phyloP scores from a whole-genome alignment of 306 rosid species.

The Senna tora region DNA sequence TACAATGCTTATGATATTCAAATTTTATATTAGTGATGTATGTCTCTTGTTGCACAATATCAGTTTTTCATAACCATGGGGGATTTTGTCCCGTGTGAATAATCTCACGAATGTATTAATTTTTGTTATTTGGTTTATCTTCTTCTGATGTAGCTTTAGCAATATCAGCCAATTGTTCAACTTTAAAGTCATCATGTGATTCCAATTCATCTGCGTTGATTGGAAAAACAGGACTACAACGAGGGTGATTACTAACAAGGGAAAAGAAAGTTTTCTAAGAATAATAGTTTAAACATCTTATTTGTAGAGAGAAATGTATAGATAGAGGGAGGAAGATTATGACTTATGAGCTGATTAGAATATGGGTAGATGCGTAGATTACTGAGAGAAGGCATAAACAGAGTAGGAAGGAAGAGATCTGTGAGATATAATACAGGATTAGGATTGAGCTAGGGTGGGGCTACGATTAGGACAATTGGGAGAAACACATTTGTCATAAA shows the following conservation, averaged over 20 bases:
- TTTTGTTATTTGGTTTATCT: constrained; percentile 1
- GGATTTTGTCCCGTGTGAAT: not conserved
- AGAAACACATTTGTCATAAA: too few relatives aligned
- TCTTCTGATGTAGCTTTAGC: not conserved
- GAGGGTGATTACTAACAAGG: constrained; percentile 24
- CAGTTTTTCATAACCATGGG: constrained; percentile 1
- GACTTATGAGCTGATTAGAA: constrained; percentile 15
- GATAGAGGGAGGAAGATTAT: constrained; percentile 14
- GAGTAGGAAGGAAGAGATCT: too few relatives aligned
- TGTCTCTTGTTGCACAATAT: constrained; percentile 3
- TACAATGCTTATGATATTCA: constrained; percentile 10
- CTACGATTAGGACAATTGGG: too few relatives aligned
- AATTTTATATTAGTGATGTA: not conserved
- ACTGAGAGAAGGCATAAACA: too few relatives aligned
- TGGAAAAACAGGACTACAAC: constrained; percentile 13
- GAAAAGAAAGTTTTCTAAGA: constrained; percentile 22
- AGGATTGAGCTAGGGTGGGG: too few relatives aligned
- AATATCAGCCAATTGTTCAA: not conserved
- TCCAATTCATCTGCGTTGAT: constrained; percentile 11
- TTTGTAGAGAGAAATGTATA: not conserved
- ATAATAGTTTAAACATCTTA: constrained; percentile 10
- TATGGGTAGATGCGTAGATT: too few relatives aligned
- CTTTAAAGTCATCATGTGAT: constrained; percentile 5
- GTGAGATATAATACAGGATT: too few relatives aligned
- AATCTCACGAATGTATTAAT: not conserved